phyloP scores from a whole-genome alignment of 768 basidiomycete genomes.

The Tephrocybe rancida region DNA sequence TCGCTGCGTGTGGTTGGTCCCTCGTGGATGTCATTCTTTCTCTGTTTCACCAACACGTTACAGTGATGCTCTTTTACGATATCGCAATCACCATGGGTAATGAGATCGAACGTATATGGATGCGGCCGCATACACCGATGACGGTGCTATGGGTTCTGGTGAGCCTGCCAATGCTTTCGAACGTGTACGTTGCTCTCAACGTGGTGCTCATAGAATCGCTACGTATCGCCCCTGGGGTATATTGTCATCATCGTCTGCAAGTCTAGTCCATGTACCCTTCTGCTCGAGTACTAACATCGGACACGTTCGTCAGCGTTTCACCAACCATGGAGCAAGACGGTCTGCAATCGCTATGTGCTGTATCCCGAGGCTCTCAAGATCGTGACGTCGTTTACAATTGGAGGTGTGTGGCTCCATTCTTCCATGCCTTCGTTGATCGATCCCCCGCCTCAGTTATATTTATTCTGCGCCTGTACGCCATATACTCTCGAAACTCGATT shows the following conservation, averaged over 20 bases:
- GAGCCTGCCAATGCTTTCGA: conserved; percentile 3
- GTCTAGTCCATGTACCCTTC: conserved; percentile 3
- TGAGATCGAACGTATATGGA: conserved; percentile 39
- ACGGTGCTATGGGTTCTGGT: conserved; percentile 34
- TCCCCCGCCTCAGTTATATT: conserved; percentile 1
- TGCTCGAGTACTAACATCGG: neutral
- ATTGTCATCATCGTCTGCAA: conserved; percentile 36
- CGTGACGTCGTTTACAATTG: conserved; percentile 32
- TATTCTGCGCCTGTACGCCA: conserved; percentile 6
- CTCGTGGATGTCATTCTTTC: neutral
- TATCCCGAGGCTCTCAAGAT: conserved; percentile 37
- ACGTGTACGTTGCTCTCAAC: neutral
- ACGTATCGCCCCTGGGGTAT: conserved; percentile 35
- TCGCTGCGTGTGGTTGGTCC: conserved; percentile 36
- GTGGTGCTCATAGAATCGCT: conserved; percentile 31
- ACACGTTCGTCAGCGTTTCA: conserved; percentile 28
- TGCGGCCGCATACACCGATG: conserved; percentile 26
- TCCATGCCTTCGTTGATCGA: neutral
- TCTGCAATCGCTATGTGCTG: conserved; percentile 34
- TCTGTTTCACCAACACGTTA: neutral
- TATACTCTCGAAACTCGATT: conserved; percentile 24
- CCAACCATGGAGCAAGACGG: conserved; percentile 31
- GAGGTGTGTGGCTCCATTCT: conserved; percentile 19
- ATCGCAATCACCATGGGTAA: conserved; percentile 35
- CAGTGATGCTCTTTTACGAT: conserved; percentile 37